Evolutionary conservation across 2,329 filamentous ascomycete species (phyloP).

Genomic region (Xylariales sp.): DNA sequence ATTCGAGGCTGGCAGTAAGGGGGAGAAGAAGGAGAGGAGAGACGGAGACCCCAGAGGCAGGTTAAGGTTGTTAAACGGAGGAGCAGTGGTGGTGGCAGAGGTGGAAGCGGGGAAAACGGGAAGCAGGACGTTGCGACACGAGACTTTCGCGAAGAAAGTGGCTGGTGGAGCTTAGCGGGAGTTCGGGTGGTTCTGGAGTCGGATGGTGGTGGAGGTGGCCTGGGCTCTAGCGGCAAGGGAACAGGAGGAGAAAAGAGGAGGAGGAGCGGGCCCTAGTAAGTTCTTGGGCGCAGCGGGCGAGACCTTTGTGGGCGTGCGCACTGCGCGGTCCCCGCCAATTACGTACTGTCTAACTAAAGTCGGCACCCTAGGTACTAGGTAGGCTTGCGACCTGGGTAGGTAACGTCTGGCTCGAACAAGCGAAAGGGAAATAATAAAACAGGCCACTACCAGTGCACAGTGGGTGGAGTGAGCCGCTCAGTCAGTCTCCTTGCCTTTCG

Average conservation of each 20-base stretch:
- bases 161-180: constrained; percentile 9
- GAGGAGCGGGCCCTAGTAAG: constrained; percentile 1
- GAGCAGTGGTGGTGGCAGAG: constrained; percentile 5
- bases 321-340: too few species aligned
- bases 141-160: constrained; percentile 12
- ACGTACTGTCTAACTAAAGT: too few species aligned
- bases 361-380: too few species aligned
- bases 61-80: neutral
- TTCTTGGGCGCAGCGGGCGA: neutral
- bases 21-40: neutral
- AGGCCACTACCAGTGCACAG: too few species aligned
- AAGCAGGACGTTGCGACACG: constrained; percentile 19
- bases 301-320: neutral
- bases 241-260: too few species aligned
- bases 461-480: too few species aligned
- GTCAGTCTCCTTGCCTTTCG: too few species aligned
- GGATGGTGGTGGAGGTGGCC: constrained; percentile 16
- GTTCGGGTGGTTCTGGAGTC: too few species aligned
- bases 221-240: constrained; percentile 13
- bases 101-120: constrained; percentile 8
- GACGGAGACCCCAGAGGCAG: neutral
- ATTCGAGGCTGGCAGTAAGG: constrained; percentile 1
- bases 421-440: neutral
- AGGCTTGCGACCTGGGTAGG: too few species aligned
- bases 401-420: too few species aligned